Conservation (phyloP, 2,329 filamentous ascomycete species). For the Fusarium pseudograminearum region DNA sequence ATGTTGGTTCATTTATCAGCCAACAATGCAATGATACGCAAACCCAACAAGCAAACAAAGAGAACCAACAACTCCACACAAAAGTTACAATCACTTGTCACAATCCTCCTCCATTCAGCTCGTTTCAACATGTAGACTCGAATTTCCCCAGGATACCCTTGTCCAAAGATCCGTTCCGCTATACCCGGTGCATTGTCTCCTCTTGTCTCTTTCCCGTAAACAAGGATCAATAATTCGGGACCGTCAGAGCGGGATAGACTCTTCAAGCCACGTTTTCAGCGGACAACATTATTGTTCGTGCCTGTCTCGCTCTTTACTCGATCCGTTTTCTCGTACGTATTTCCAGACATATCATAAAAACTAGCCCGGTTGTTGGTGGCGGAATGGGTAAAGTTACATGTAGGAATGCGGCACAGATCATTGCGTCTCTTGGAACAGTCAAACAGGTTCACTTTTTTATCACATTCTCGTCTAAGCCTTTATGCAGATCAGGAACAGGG, state of each 20-base stretch:
- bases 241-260: neutral
- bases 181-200: neutral
- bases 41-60: neutral
- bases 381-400: constrained; percentile 7
- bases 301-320: neutral
- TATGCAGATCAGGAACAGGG: neutral
- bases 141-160: neutral
- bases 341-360: constrained; percentile 12
- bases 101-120: constrained; percentile 2
- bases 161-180: neutral
- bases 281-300: constrained; percentile 1
- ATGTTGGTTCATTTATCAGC: neutral
- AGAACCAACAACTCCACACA: neutral
- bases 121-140: neutral
- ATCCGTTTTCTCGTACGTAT: neutral
- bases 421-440: no score
- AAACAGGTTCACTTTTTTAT: neutral
- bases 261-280: neutral
- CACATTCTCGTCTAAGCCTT: neutral
- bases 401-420: neutral
- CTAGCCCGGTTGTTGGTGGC: neutral
- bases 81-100: constrained; percentile 16
- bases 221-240: neutral
- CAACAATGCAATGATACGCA: neutral
- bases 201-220: constrained; percentile 13